A percentile compares a stretch with the other conserved stretches of the same genome.
phyloP scores from a whole-genome alignment of 1,284 basidiomycete species.

The Ustilago hordei region DNA sequence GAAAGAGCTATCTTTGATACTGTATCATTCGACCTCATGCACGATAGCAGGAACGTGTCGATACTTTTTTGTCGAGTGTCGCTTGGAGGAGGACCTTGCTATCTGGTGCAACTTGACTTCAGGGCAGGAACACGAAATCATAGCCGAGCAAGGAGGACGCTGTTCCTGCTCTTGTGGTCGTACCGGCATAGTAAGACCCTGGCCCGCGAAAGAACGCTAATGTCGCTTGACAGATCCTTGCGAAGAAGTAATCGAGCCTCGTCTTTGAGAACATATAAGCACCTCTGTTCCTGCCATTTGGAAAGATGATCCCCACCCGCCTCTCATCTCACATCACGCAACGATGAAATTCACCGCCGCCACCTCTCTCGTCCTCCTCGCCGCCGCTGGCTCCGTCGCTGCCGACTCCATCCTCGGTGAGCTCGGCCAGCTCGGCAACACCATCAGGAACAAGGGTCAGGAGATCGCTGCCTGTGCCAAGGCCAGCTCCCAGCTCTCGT shows the following conservation, averaged over 20 bases:
- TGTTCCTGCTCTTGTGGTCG: not conserved
- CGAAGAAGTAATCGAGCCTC: conserved; percentile 1
- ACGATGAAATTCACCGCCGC: conserved; percentile 37
- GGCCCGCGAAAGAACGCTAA: not conserved
- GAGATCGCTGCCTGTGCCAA: conserved; percentile 25
- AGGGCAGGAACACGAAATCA: conserved; percentile 11
- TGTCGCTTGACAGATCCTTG: not conserved
- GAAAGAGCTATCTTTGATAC: too few species aligned
- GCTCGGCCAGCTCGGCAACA: conserved; percentile 35
- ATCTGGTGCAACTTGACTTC: not conserved
- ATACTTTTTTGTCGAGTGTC: conserved; percentile 2
- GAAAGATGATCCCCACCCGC: conserved; percentile 3
- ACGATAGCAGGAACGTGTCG: conserved; percentile 35
- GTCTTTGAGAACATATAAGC: conserved; percentile 2
- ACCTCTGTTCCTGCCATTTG: conserved; percentile 3
- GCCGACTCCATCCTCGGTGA: conserved; percentile 54
- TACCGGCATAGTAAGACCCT: not conserved
- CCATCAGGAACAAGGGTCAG: conserved; percentile 38
- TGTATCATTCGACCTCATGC: conserved; percentile 14
- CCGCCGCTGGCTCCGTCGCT: conserved; percentile 40
- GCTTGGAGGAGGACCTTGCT: not conserved
- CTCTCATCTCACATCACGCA: not conserved
- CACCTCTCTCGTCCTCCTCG: conserved; percentile 35
- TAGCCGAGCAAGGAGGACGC: conserved; percentile 11
- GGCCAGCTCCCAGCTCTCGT: conserved; percentile 39